Percentiles rank a stretch among this genome's conserved stretches.
These are phyloP conservation scores for Trypanosoma brucei DNA, from an alignment of 208 protist genomes.

Conservation along the genomic window DNA sequence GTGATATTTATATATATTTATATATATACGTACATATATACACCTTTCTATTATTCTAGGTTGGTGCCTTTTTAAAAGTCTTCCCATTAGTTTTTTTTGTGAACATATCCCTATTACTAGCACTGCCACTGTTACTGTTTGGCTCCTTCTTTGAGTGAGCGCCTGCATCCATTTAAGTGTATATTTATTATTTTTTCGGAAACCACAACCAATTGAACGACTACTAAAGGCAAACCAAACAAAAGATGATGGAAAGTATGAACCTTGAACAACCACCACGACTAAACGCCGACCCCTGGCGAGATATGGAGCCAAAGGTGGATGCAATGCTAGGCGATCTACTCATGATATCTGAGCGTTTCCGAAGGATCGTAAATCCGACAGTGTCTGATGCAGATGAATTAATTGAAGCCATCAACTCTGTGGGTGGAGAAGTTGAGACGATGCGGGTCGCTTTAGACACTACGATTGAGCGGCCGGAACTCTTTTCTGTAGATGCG, in stretches of 20 bases:
- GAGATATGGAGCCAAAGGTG: constrained; percentile 76
- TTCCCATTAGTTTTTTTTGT: too few relatives aligned
- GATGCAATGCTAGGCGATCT: constrained; percentile 65
- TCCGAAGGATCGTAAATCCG: constrained; percentile 34
- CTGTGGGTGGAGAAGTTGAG: constrained; percentile 55
- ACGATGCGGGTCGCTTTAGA: constrained; percentile 80
- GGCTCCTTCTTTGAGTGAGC: too few relatives aligned
- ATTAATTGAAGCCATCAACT: constrained; percentile 57
- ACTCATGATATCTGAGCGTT: constrained; percentile 49
- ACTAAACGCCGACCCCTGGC: constrained; percentile 51
- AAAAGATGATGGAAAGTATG: not conserved
- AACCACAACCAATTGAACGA: too few relatives aligned
- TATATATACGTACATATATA: too few relatives aligned
- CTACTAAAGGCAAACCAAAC: too few relatives aligned
- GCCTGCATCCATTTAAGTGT: too few relatives aligned
- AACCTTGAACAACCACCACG: not conserved
- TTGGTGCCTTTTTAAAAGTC: too few relatives aligned
- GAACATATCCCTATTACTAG: too few relatives aligned
- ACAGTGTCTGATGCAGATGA: constrained; percentile 73
- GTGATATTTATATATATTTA: too few relatives aligned
- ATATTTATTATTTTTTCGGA: too few relatives aligned
- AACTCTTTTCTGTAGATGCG: constrained; percentile 64
- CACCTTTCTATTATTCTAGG: too few relatives aligned
- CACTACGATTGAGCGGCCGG: constrained; percentile 72
- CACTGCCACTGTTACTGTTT: too few relatives aligned